Percentiles rank a stretch among this genome's conserved stretches.
phyloP scores from a whole-genome alignment of 108 stramenopile species.

The Halocafeteria seosinensis region DNA sequence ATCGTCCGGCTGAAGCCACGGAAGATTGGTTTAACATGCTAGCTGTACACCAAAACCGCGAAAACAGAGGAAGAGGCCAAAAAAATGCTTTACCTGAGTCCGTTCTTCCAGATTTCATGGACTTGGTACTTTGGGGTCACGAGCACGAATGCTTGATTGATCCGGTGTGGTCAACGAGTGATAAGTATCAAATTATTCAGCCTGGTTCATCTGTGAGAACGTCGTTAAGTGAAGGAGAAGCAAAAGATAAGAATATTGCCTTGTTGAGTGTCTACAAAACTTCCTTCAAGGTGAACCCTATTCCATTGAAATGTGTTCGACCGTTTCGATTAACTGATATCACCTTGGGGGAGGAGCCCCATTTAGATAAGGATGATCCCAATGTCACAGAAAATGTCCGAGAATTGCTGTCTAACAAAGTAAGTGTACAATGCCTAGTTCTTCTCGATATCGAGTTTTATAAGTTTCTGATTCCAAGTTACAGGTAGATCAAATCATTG shows the following conservation, averaged over 20 bases:
- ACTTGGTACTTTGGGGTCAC: conserved; percentile 77
- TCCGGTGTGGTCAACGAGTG: conserved; percentile 59
- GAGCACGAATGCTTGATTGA: conserved; percentile 74
- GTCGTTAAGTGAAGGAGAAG: conserved; percentile 59
- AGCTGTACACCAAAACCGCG: conserved; percentile 84
- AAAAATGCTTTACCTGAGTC: conserved; percentile 87
- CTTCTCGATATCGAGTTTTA: too few species aligned
- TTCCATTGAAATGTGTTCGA: conserved; percentile 38
- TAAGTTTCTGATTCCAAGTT: too few species aligned
- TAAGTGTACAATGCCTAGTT: conserved; percentile 29
- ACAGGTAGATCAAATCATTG: too few species aligned
- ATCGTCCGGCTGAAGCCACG: background rate
- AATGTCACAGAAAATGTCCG: conserved; percentile 29
- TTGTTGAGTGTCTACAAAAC: background rate
- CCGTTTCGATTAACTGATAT: conserved; percentile 56
- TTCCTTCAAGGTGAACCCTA: background rate
- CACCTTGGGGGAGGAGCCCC: background rate
- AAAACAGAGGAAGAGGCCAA: conserved; percentile 62
- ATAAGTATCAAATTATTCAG: conserved; percentile 67
- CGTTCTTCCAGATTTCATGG: conserved; percentile 97
- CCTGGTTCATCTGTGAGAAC: conserved; percentile 85
- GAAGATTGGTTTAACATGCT: conserved; percentile 64
- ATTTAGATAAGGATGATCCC: conserved; percentile 18
- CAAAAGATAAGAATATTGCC: conserved; percentile 60
- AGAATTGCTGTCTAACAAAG: conserved; percentile 47